Evolutionary conservation across 257 asterid species (phyloP), one percentile per base, ranked within the genome.

Genomic region (Fraxinus anomala): DNA sequence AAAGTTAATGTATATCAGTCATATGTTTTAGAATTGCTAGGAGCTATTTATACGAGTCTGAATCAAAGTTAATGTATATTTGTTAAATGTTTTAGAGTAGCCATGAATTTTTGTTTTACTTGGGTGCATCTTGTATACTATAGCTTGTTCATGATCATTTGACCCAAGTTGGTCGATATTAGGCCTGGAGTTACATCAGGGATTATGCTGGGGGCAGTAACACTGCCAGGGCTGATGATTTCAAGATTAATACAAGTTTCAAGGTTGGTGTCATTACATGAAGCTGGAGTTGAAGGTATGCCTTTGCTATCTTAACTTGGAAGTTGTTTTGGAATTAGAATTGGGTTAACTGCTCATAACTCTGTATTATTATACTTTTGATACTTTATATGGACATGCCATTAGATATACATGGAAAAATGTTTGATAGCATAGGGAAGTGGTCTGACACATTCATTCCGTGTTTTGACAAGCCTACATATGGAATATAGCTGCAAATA

Each of bases 101-200:
- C 13, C 26, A 17, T 12, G 66, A 56, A 6, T 5, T 56, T n/a
- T 7, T 6, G 26, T 8, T 56, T 6, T 56, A 54, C 21, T 56
- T 56, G 24, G 36, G 69, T 63, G 36, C 5, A 63, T 24, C 33
- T 4, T 23, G 69, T 61, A 11, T 12, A 2, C 14, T 23, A 6
- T 61, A 61, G 28, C 36, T 63, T 0, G 4, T 24, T 63, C 36
- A n/a, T 26, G 69, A 63, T 11, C 69, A 26, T 76, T 49, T n/a
- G 10, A 17, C 39, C 34, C 42, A 39, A 47, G 69, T 54, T 83
- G 73, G 47, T 77, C 21, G 75, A 68, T 36, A 42, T 78, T 74
- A 93, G 99, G 94, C 96, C 92, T 74, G 99, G 97, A 77, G 96
- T 89, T 70, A 87, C 99, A 21, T 89, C 98, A 13, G 99, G 99